Evolutionary conservation across 106 monocot species (phyloP).

Genomic region (Allium fistulosum): DNA sequence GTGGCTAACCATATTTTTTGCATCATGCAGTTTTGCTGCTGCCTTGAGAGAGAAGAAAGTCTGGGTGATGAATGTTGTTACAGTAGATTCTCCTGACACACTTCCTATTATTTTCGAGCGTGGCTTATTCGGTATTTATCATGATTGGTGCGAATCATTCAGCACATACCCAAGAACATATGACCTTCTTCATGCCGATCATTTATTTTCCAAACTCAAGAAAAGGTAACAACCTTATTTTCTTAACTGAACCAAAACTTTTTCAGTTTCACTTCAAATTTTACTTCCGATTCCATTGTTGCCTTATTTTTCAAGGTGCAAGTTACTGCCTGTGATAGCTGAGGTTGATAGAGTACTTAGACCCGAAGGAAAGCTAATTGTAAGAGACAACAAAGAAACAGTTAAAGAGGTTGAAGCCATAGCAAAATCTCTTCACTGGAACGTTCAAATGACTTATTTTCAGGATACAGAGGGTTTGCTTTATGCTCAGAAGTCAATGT

Average conservation of each 20-base stretch:
- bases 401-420: conserved; percentile 39
- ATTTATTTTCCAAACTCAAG: conserved; percentile 53
- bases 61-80: conserved; percentile 94
- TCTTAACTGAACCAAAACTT: too few relatives aligned
- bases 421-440: conserved; percentile 48
- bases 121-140: conserved; percentile 69
- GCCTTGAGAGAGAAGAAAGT: conserved; percentile 67
- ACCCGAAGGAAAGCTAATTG: conserved; percentile 61
- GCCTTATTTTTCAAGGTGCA: conserved; percentile 37
- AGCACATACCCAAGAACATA: conserved; percentile 81
- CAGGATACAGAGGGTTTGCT: conserved; percentile 46
- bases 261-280: too few relatives aligned
- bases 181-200: conserved; percentile 58
- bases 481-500: conserved; percentile 48
- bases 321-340: conserved; percentile 42
- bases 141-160: conserved; percentile 83
- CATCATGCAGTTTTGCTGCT: conserved; percentile 71
- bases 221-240: conserved; percentile 7
- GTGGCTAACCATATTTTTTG: conserved; percentile 7
- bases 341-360: conserved; percentile 65
- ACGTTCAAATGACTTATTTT: conserved; percentile 29
- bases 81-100: conserved; percentile 87
- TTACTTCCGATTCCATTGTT: too few relatives aligned
- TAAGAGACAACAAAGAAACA: conserved; percentile 37
- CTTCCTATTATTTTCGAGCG: conserved; percentile 89